Conservation (phyloP, 2,329 filamentous ascomycete genomes). For the Taxawa tesnikishii region DNA sequence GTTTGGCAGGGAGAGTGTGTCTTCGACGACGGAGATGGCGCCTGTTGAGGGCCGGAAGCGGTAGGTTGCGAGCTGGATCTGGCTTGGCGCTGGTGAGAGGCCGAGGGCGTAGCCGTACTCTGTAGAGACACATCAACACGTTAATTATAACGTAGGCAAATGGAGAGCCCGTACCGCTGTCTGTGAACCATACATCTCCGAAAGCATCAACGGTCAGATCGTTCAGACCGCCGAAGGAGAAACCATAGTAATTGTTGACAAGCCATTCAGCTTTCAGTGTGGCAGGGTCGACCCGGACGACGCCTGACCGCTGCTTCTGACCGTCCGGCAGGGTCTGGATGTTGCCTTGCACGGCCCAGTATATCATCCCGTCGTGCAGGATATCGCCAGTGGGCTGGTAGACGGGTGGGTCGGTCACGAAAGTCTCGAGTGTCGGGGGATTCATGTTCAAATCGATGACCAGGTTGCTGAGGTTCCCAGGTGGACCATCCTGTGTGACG, state of each 20-base stretch:
- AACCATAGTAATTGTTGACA: conserved; percentile 38
- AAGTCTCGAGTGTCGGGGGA: conserved; percentile 27
- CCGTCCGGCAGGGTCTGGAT: no score
- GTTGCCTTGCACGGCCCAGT: conserved; percentile 24
- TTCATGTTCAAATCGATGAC: conserved; percentile 29
- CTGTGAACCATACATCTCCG: conserved; percentile 39
- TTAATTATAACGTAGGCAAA: no score
- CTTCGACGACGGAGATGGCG: conserved; percentile 27
- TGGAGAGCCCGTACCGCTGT: no score
- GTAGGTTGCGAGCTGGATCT: conserved; percentile 23
- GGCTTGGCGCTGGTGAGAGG: conserved; percentile 22
- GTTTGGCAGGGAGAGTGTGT: conserved; percentile 30
- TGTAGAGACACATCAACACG: no score
- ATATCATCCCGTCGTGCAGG: conserved; percentile 25
- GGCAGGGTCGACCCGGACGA: no score
- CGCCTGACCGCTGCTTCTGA: no score
- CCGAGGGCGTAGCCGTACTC: conserved; percentile 24
- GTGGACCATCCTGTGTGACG: conserved; percentile 22
- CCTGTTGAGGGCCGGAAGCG: conserved; percentile 30
- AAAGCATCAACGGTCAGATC: conserved; percentile 26
- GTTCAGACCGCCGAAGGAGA: conserved; percentile 31
- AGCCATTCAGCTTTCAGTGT: no score
- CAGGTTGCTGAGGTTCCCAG: conserved; percentile 23
- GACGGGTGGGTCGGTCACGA: conserved; percentile 28
- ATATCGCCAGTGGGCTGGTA: conserved; percentile 31